Base-by-base conservation (phyloP, 345 rosid genomes). In the Viola odorata region DNA sequence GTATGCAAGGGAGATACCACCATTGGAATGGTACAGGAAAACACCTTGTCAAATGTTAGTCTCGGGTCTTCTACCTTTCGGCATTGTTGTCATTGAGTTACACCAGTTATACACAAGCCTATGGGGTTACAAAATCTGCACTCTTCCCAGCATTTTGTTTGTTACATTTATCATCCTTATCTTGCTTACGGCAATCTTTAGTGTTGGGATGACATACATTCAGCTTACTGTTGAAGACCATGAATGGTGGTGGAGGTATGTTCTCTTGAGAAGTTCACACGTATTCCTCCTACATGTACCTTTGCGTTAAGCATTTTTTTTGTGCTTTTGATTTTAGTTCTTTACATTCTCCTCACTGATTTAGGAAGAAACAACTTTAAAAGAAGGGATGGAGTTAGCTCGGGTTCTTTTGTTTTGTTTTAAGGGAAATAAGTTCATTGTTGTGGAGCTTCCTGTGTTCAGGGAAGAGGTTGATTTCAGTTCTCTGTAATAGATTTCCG, bases 171-270 rank as follows among this genome's bases (percentile, higher is more conserved):
- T 78, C 67, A 73, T 89, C 67, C 83, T 89, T 45, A 38, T 82
- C 63, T 47, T 86, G 67, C 76, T 89, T 69, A 81, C 83, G 16
- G 79, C 81, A 32, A 72, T 81, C 36, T 67, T 89, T 50, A 77
- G 89, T 60, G 60, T 87, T 51, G 84, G 86, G 71, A 78, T 91
- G 85, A 87, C 92, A 13, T 82, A 80, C 71, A 75, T 88, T 73
- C 96, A 89, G 69, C 88, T 89, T 23, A 84, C 95, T 5, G 73
- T 81, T 51, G 96, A 89, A 72, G 91, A 91, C 75, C 96, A 84
- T 65, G 72, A 81, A 66, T 91, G 96, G 96, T 91, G 95, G 98
- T 89, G 98, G 98, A 89, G 95, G 96, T 87, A 87, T 66, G 77
- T 58, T 55, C 52, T 13, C 13, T 61, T 77, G 57, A 50, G 61